Base-by-base conservation (phyloP, 2,329 filamentous ascomycete genomes). In the Trichoderma sp. region DNA sequence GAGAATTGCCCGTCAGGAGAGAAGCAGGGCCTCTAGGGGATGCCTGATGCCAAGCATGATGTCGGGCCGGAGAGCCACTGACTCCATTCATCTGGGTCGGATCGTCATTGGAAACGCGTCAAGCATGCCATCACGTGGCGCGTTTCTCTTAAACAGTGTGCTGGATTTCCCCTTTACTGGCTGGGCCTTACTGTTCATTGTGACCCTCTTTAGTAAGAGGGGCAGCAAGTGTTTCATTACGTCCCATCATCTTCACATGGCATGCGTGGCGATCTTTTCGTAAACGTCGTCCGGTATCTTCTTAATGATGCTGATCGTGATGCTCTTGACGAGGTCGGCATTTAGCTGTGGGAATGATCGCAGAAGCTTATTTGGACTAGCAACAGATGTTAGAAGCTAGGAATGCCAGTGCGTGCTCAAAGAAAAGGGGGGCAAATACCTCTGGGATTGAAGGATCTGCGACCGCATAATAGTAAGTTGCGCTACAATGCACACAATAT, bases 401-500 rank as follows among this genome's bases (percentile, higher is more conserved):
- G 3, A n/a, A 43, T n/a, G n/a, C 8, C 74, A 52, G 8, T 66
- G 13, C 3, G 8, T 66, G 13, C 3, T 51, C 10, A 30, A 37
- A 32, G 32, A 46, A 52, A 28, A 49, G 32, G 59, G 8, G 16
- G 26, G 18, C 46, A 34, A 66, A 73, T 83, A 97, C 94, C 92
- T 97, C 7, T 91, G 87, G 68, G 92, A 97, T 68, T 89, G 89
- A 74, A 99, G 82, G 65, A 99, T 90, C 70, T 93, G 89, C 68
- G 94, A 91, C 69, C 94, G 86, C 81, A 97, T 93, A 75, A 97
- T 87, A 59, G 97, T 90, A 64, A 99, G 83, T 81, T 99, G 96
- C 16, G 95, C 95, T 18, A 98, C 96, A 72, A 99, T 97, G 78
- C 96, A 98, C 26, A 99, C 82, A 68, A 99, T 93, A 76, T 99